These are phyloP conservation scores for Coemansia sp. DNA, from an alignment of 192 early-diverging fungal genomes.

Conservation along the genomic window DNA sequence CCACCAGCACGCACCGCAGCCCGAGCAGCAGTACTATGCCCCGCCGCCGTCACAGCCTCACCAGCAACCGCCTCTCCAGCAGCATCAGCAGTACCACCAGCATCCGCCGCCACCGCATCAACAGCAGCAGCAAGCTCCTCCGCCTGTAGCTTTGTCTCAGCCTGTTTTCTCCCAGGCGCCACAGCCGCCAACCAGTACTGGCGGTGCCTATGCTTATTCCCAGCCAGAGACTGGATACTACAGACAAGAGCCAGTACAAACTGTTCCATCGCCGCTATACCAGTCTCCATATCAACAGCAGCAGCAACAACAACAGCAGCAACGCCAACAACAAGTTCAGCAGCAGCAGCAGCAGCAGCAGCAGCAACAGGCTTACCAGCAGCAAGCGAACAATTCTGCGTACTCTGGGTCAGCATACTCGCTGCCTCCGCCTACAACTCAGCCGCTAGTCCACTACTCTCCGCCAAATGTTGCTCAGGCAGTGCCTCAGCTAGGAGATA, in stretches of 20 bases:
- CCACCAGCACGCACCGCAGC: conserved; percentile 22
- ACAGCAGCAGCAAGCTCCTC: conserved; percentile 4
- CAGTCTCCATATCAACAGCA: conserved; percentile 17
- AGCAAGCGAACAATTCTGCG: conserved; percentile 5
- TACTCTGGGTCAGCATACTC: conserved; percentile 8
- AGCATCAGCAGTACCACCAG: conserved; percentile 6
- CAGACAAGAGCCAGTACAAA: conserved; percentile 18
- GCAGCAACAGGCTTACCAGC: conserved; percentile 11
- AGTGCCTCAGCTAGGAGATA: neutral
- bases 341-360: conserved; percentile 22
- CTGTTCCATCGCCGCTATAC: conserved; percentile 9
- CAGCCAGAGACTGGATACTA: conserved; percentile 18
- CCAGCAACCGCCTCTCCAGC: conserved; percentile 14
- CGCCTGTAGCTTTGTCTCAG: neutral
- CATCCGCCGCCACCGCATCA: conserved; percentile 11
- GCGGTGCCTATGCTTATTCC: conserved; percentile 5
- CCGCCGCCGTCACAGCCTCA: conserved; percentile 10
- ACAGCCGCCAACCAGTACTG: conserved; percentile 1
- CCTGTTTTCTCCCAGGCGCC: conserved; percentile 10
- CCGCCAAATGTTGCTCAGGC: conserved; percentile 19
- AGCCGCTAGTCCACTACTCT: conserved; percentile 14
- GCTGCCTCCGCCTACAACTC: conserved; percentile 4
- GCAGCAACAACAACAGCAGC: conserved; percentile 10
- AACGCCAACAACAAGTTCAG: neutral
- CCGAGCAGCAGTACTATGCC: conserved; percentile 11